Evolutionary conservation across 352 stramenopile species (phyloP).

Genomic region (Aphanomyces invadans): DNA sequence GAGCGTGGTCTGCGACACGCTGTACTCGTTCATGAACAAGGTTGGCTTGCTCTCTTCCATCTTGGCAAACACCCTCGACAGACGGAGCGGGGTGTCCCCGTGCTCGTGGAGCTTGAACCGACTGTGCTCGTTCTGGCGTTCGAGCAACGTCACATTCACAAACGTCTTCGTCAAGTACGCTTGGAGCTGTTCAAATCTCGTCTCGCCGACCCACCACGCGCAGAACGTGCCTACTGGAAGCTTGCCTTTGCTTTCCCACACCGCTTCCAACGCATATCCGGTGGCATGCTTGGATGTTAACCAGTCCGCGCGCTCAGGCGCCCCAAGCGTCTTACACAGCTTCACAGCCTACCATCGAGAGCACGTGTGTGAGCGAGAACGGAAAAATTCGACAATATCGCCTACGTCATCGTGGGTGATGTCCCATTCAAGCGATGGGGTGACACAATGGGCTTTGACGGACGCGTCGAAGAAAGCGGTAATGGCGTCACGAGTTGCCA

Average conservation of each 20-base stretch:
- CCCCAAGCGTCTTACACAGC: constrained; percentile 31
- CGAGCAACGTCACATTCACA: constrained; percentile 36
- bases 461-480: constrained; percentile 6
- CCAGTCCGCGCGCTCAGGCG: constrained; percentile 27
- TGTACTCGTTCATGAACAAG: constrained; percentile 64
- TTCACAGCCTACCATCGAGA: neutral
- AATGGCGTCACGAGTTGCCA: constrained; percentile 23
- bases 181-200: constrained; percentile 34
- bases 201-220: constrained; percentile 60
- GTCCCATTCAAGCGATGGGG: neutral
- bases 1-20: constrained; percentile 69
- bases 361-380: no score
- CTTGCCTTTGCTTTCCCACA: constrained; percentile 25
- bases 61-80: constrained; percentile 41
- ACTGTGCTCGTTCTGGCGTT: constrained; percentile 57
- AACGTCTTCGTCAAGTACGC: constrained; percentile 37
- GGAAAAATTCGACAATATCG: neutral
- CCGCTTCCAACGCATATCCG: constrained; percentile 27
- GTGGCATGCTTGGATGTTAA: constrained; percentile 31
- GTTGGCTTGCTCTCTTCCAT: constrained; percentile 40
- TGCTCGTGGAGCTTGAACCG: constrained; percentile 39
- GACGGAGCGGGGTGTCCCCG: constrained; percentile 20
- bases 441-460: constrained; percentile 25
- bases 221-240: constrained; percentile 33
- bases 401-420: neutral